A percentile compares a stretch with the other conserved stretches of the same genome.
These are phyloP conservation scores for Emergomyces orientalis DNA, from an alignment of 2,329 filamentous ascomycete genomes.

Conservation along the genomic window DNA sequence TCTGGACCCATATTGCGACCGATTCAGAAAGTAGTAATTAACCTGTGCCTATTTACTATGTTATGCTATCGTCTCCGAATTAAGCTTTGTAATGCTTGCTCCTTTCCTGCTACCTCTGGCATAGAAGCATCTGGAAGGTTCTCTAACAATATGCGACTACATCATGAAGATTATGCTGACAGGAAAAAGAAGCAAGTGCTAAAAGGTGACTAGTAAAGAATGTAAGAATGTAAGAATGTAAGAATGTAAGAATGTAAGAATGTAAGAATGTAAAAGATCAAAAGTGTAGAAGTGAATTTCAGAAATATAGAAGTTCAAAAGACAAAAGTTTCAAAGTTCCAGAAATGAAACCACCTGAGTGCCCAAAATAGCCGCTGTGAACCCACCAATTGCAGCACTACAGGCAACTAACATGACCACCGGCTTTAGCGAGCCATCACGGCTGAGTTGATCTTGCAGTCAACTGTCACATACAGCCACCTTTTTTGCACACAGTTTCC, in stretches of 20 bases:
- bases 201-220: neutral
- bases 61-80: too few relatives aligned
- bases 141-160: too few relatives aligned
- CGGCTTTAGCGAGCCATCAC: neutral
- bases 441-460: neutral
- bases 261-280: neutral
- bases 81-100: too few relatives aligned
- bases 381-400: neutral
- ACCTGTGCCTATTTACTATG: too few relatives aligned
- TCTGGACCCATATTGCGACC: too few relatives aligned
- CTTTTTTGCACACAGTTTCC: neutral
- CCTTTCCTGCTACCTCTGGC: too few relatives aligned
- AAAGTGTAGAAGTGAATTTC: neutral
- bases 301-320: neutral
- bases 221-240: neutral
- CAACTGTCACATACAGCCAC: neutral
- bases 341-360: neutral
- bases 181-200: neutral
- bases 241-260: neutral
- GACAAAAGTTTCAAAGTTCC: neutral
- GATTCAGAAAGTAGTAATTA: too few relatives aligned
- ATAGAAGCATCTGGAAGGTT: too few relatives aligned
- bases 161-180: too few relatives aligned
- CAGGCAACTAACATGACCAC: neutral
- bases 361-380: neutral